Evolutionary conservation across 2,329 filamentous ascomycete genomes (phyloP).

Genomic region (Monosporascus sp.): DNA sequence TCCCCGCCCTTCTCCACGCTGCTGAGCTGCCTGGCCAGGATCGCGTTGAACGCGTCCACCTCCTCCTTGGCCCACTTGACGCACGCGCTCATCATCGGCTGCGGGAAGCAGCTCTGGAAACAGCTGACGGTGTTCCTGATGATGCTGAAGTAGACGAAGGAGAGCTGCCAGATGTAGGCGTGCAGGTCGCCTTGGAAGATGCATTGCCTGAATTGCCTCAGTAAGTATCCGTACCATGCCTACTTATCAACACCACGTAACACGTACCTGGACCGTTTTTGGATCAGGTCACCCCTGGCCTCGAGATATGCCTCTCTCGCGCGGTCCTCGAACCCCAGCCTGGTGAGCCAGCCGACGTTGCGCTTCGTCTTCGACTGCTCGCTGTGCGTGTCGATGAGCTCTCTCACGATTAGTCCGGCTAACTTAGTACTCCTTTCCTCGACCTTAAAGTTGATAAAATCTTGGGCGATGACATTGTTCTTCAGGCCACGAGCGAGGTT

Average conservation of each 20-base stretch:
- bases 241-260: neutral
- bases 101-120: conserved; percentile 82
- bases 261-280: conserved; percentile 74
- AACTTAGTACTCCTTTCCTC: conserved; percentile 78
- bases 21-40: conserved; percentile 79
- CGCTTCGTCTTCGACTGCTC: conserved; percentile 73
- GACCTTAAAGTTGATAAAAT: conserved; percentile 87
- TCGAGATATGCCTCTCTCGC: conserved; percentile 83
- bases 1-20: conserved; percentile 72
- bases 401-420: conserved; percentile 69
- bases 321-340: conserved; percentile 84
- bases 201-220: conserved; percentile 62
- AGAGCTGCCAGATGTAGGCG: conserved; percentile 90
- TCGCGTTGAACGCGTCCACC: conserved; percentile 82
- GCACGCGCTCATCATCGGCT: conserved; percentile 84
- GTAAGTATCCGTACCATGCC: neutral
- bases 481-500: conserved; percentile 74
- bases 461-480: conserved; percentile 80
- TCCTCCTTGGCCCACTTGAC: conserved; percentile 98
- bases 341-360: conserved; percentile 78
- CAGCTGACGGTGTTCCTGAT: conserved; percentile 90
- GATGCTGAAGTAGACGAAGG: conserved; percentile 91
- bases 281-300: conserved; percentile 72
- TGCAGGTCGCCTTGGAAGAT: conserved; percentile 92
- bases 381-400: conserved; percentile 72